Base-by-base conservation (phyloP, 1,284 basidiomycete genomes). In the Prillingera fragicola region DNA sequence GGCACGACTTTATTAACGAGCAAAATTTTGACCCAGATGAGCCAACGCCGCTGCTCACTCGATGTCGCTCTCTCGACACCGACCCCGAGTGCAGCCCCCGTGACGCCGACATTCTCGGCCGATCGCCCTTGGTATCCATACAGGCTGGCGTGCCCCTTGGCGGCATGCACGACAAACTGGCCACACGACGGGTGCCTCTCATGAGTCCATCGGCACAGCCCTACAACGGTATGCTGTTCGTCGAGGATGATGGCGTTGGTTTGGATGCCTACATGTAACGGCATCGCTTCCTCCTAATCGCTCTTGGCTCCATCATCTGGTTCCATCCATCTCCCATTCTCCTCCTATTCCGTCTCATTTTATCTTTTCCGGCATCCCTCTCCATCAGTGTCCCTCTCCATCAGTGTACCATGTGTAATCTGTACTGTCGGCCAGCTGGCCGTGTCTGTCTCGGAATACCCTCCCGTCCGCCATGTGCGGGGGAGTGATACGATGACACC, bases 1-100 rank as follows among this genome's bases (percentile, higher is more conserved):
- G 50, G 50, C 50, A 52, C 47, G 50, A 52, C 34, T 52, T 48
- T 37, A 52, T 52, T 38, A 52, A 52, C 43, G 50, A 52, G 34
- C 47, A 52, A 40, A 52, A 45, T 46, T 52, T 52, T 48, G 50
- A 52, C 26, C 45, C 43, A 22, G 50, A 52, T 41, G 50, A 52
- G 43, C 46, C 46, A 34, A 52, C 50, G n/a, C 50, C 50, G 33
- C 26, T 52, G 37, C 41, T 52, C 21, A 52, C 50, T 17, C 32
- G 50, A 17, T 52, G 50, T 31, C 43, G 50, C 19, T 43, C 40
- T 21, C 46, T 52, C n/a, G 50, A 52, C 33, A 52, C 50, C 8
- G 50, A 52, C 41, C 50, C 50, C n/a, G 50, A 52, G 12, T 52
- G 50, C 43, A 43, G 39, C 31, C 50, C 50, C 4, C 50, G 50